A percentile compares a stretch with the other conserved stretches of the same genome.
Conservation (phyloP, 1,139 yeast genomes). For the Yamadazyma triangularis region DNA sequence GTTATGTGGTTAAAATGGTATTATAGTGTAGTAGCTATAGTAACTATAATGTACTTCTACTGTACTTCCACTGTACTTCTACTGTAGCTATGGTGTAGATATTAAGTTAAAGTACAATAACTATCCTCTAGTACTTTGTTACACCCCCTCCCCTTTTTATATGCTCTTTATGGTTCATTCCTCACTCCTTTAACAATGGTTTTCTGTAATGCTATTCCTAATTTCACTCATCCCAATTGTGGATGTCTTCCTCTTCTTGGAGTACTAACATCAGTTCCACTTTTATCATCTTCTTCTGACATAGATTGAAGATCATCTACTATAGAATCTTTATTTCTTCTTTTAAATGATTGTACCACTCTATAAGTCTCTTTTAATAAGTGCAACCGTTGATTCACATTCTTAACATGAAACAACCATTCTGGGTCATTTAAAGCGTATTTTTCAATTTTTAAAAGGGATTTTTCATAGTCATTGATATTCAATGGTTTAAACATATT, state of each 20-base stretch:
- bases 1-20: too few relatives aligned
- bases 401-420: slow-evolving; percentile 24
- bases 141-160: too few relatives aligned
- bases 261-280: slow-evolving; percentile 12
- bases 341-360: slow-evolving; percentile 19
- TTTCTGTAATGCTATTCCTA: not conserved
- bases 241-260: slow-evolving; percentile 6
- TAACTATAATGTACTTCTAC: too few relatives aligned
- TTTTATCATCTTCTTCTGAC: slow-evolving; percentile 16
- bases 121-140: too few relatives aligned
- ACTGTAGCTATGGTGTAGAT: too few relatives aligned
- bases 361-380: slow-evolving; percentile 28
- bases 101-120: too few relatives aligned
- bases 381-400: slow-evolving; percentile 25
- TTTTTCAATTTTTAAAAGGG: slow-evolving; percentile 3
- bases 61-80: too few relatives aligned
- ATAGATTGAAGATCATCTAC: slow-evolving; percentile 2
- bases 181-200: too few relatives aligned
- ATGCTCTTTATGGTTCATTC: too few relatives aligned
- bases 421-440: slow-evolving; percentile 8
- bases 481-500: too few relatives aligned
- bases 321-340: slow-evolving; percentile 5
- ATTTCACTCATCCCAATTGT: not conserved
- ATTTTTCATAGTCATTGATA: too few relatives aligned
- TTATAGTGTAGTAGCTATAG: too few relatives aligned